Percentiles rank a stretch among this genome's conserved stretches.
Conservation (phyloP, 805 yeast genomes). For the Blastobotrys muscicola region DNA sequence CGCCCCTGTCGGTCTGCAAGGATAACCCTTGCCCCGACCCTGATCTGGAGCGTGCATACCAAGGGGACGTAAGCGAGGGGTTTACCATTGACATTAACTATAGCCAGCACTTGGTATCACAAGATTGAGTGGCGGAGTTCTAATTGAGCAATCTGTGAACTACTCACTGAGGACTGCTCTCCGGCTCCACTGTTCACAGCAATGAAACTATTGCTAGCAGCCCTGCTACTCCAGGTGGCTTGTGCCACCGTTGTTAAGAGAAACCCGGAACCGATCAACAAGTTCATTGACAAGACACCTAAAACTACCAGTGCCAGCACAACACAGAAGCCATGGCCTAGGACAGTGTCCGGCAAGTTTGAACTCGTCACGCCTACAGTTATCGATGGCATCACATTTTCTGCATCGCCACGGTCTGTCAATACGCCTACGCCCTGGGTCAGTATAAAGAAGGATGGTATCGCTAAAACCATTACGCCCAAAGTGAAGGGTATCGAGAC, state of each 20-base stretch:
- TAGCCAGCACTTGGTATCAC: too few relatives aligned
- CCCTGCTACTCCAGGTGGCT: not conserved
- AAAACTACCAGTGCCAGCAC: not conserved
- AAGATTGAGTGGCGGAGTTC: too few relatives aligned
- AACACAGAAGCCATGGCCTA: slow-evolving; percentile 45
- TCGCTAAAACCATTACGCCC: slow-evolving; percentile 72
- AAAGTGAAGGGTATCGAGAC: slow-evolving; percentile 63
- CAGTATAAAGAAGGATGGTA: slow-evolving; percentile 63
- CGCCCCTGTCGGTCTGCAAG: too few relatives aligned
- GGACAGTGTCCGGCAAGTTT: slow-evolving; percentile 52
- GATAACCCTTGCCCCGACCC: too few relatives aligned
- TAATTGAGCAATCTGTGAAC: too few relatives aligned
- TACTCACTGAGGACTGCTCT: too few relatives aligned
- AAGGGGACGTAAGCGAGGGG: too few relatives aligned
- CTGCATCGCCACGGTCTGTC: slow-evolving; percentile 37
- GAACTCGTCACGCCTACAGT: slow-evolving; percentile 61
- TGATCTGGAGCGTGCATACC: too few relatives aligned
- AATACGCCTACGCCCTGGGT: slow-evolving; percentile 75
- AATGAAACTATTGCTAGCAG: not conserved
- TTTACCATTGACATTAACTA: too few relatives aligned
- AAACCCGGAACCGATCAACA: not conserved
- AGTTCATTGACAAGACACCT: slow-evolving; percentile 5
- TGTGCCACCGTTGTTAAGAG: not conserved
- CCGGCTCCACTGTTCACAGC: too few relatives aligned
- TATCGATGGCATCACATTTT: slow-evolving; percentile 53